Evolutionary conservation across 2,329 filamentous ascomycete genomes (phyloP).

Genomic region (Colletotrichum tropicicola): DNA sequence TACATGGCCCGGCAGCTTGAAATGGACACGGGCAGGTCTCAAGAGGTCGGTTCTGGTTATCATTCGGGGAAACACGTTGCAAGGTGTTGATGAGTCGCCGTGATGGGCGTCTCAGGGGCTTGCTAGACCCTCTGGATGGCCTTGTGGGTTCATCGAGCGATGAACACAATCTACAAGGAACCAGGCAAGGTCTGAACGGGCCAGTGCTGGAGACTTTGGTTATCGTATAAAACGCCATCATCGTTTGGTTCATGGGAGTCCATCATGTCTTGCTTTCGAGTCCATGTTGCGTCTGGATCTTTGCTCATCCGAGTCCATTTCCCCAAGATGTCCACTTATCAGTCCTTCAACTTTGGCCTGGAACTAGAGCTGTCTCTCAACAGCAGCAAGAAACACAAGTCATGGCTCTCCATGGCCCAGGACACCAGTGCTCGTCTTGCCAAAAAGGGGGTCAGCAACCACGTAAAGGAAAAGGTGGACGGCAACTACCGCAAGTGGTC

Average conservation of each 20-base stretch:
- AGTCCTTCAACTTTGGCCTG: constrained; percentile 41
- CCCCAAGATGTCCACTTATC: constrained; percentile 3
- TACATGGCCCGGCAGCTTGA: neutral
- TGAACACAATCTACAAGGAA: neutral
- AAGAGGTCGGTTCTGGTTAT: neutral
- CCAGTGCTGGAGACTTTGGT: neutral
- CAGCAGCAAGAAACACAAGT: constrained; percentile 41
- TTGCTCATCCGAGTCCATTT: neutral
- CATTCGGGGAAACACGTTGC: neutral
- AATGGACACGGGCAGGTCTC: neutral
- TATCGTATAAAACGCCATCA: neutral
- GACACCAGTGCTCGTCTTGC: constrained; percentile 42
- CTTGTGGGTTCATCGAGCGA: neutral
- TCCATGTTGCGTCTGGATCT: neutral
- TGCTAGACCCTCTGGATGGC: too few relatives aligned
- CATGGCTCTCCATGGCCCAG: constrained; percentile 44
- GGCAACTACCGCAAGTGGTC: constrained; percentile 48
- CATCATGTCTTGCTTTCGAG: neutral
- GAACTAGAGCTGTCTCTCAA: constrained; percentile 48
- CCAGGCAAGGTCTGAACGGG: too few relatives aligned
- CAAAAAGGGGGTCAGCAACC: constrained; percentile 43
- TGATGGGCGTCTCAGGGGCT: neutral
- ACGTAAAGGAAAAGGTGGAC: constrained; percentile 41
- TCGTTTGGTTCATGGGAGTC: neutral
- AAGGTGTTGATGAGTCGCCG: neutral